Percentiles rank a stretch among this genome's conserved stretches.
Evolutionary conservation across 768 basidiomycete species (phyloP).

Genomic region (Auricularia sp.): DNA sequence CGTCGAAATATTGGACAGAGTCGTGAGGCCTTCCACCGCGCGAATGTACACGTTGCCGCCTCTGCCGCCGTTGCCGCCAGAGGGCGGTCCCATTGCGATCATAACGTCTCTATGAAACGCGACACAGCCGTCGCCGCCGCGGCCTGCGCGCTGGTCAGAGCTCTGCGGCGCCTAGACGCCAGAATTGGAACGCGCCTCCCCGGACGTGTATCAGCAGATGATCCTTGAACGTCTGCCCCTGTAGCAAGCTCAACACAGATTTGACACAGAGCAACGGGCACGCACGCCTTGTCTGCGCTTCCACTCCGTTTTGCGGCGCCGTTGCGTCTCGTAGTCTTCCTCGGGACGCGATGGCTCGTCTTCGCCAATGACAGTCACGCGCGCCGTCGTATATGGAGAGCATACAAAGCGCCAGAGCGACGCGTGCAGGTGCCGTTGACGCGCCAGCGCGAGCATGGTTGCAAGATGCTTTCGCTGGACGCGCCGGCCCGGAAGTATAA

Average conservation of each 20-base stretch:
- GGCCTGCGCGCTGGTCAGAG: constrained; percentile 38
- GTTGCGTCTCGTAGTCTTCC: constrained; percentile 30
- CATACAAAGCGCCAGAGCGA: background rate
- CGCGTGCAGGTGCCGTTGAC: background rate
- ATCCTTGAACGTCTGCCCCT: background rate
- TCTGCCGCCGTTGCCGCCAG: constrained; percentile 85
- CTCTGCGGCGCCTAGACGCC: constrained; percentile 12
- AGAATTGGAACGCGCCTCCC: constrained; percentile 1
- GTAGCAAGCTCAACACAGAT: background rate
- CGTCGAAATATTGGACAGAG: constrained; percentile 61
- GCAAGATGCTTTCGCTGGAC: background rate
- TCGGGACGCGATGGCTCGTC: background rate
- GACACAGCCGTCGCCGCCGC: constrained; percentile 83
- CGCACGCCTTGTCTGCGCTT: constrained; percentile 41
- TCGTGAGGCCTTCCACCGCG: constrained; percentile 68
- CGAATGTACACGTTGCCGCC: constrained; percentile 83
- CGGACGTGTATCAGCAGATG: background rate
- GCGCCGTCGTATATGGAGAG: background rate
- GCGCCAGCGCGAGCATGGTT: background rate
- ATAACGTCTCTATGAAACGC: constrained; percentile 91
- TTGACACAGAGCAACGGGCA: no score
- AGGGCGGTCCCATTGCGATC: constrained; percentile 75
- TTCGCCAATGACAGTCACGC: background rate
- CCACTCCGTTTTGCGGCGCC: constrained; percentile 59
- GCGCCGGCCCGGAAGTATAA: no score